Evolutionary conservation across 164 flowering plant species (phyloP).

Genomic region (Kingdonia uniflora): DNA sequence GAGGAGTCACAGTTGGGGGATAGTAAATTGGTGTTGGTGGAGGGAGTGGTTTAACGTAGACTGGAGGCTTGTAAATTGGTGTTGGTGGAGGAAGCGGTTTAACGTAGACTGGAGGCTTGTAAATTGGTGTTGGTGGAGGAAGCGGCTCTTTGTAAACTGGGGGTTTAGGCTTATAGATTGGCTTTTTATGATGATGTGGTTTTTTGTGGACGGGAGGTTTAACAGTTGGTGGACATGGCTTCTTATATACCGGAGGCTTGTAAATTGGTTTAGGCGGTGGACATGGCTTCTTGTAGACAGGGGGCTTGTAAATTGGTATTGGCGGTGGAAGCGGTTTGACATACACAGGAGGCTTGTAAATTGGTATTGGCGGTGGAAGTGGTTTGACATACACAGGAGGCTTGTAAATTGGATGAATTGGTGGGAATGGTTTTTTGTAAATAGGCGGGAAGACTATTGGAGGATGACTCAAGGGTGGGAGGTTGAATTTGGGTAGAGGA

Average conservation of each 20-base stretch:
- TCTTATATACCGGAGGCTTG: conserved; percentile 8
- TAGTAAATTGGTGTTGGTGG: too few relatives aligned
- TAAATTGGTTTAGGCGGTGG: conserved; percentile 7
- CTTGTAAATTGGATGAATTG: too few relatives aligned
- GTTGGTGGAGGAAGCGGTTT: conserved; percentile 15
- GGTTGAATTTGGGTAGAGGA: too few relatives aligned
- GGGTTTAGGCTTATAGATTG: conserved; percentile 17
- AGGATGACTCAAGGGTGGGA: conserved; percentile 4
- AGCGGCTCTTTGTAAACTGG: conserved; percentile 15
- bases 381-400: background rate
- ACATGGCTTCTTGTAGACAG: conserved; percentile 6
- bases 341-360: conserved; percentile 4
- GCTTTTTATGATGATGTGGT: conserved; percentile 18
- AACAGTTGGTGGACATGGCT: conserved; percentile 5
- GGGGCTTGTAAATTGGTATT: conserved; percentile 5
- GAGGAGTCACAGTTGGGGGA: too few relatives aligned
- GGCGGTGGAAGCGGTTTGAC: conserved; percentile 3
- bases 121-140: conserved; percentile 10
- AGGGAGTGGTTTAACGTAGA: too few relatives aligned
- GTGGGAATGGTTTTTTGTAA: too few relatives aligned
- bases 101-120: conserved; percentile 7
- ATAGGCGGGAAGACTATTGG: conserved; percentile 16
- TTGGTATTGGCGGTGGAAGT: conserved; percentile 6
- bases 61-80: conserved; percentile 1
- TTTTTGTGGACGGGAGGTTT: conserved; percentile 6